phyloP scores from a whole-genome alignment of 2,329 filamentous ascomycete genomes.

The Grosmannia penicillata region DNA sequence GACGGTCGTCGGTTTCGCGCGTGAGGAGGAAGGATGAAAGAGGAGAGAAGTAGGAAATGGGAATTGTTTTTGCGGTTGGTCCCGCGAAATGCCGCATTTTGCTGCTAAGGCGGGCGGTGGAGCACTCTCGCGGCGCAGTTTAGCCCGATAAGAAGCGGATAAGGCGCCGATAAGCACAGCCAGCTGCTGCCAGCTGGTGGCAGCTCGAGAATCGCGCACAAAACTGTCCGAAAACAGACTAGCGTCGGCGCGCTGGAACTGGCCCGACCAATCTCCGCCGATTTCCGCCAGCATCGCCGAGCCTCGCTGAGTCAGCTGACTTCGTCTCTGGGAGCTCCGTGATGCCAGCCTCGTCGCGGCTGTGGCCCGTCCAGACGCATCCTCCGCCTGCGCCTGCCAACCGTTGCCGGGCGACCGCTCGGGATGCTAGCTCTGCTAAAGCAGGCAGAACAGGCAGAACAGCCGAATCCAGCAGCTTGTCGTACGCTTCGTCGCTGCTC shows the following conservation, averaged over 20 bases:
- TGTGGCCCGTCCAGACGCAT: too few relatives aligned
- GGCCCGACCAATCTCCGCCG: slow-evolving; percentile 11
- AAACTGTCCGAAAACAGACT: not conserved
- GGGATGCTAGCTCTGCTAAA: too few relatives aligned
- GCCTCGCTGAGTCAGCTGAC: too few relatives aligned
- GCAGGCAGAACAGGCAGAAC: too few relatives aligned
- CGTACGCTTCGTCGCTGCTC: too few relatives aligned
- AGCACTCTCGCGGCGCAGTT: not conserved
- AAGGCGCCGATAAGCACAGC: too few relatives aligned
- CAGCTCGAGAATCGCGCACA: not conserved
- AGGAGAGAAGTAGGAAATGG: slow-evolving; percentile 1
- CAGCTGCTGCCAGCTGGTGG: not conserved
- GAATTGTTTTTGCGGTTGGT: slow-evolving; percentile 3
- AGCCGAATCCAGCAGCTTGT: too few relatives aligned
- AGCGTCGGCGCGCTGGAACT: slow-evolving; percentile 7
- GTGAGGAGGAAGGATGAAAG: not conserved
- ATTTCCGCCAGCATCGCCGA: slow-evolving; percentile 7
- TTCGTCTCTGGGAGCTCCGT: too few relatives aligned
- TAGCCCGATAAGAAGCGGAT: slow-evolving; percentile 3
- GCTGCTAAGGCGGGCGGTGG: slow-evolving; percentile 1
- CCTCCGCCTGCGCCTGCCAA: too few relatives aligned
- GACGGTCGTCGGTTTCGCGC: not conserved
- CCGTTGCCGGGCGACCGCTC: too few relatives aligned
- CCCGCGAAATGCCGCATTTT: slow-evolving; percentile 7
- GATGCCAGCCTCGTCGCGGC: too few relatives aligned